These are phyloP conservation scores for Russula sp. DNA, from an alignment of 768 basidiomycete species.

Conservation along the genomic window DNA sequence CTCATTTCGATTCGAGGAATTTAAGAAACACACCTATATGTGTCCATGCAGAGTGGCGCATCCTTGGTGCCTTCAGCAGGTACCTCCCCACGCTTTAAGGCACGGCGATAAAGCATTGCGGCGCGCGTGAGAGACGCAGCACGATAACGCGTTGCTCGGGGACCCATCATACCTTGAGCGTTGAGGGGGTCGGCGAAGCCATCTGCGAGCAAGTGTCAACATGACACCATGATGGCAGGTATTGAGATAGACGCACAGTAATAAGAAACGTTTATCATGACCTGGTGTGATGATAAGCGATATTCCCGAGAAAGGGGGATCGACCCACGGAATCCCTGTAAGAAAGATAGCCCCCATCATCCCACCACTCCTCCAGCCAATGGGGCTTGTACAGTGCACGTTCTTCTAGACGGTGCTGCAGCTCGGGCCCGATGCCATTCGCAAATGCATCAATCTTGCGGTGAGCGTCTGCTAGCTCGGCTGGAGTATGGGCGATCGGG, in stretches of 20 bases:
- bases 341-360: constrained; percentile 73
- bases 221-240: not conserved
- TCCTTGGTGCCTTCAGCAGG: constrained; percentile 65
- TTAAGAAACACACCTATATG: constrained; percentile 55
- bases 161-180: constrained; percentile 41
- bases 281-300: constrained; percentile 39
- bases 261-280: constrained; percentile 91
- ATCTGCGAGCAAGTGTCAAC: constrained; percentile 44
- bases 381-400: constrained; percentile 55
- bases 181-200: constrained; percentile 69
- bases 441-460: constrained; percentile 69
- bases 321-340: constrained; percentile 77
- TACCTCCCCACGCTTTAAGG: constrained; percentile 62
- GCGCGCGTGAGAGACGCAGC: constrained; percentile 71
- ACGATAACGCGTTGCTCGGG: constrained; percentile 46
- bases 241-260: constrained; percentile 56
- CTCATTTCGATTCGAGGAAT: not conserved
- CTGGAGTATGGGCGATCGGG: constrained; percentile 65
- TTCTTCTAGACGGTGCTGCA: constrained; percentile 63
- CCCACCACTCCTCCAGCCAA: constrained; percentile 97
- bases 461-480: constrained; percentile 54
- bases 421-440: constrained; percentile 40
- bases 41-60: constrained; percentile 80
- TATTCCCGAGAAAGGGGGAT: not conserved
- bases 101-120: constrained; percentile 70